A percentile compares a stretch with the other conserved stretches of the same genome.
Conservation (phyloP, 2,329 filamentous ascomycete species). For the Sordariomycetes sp. region DNA sequence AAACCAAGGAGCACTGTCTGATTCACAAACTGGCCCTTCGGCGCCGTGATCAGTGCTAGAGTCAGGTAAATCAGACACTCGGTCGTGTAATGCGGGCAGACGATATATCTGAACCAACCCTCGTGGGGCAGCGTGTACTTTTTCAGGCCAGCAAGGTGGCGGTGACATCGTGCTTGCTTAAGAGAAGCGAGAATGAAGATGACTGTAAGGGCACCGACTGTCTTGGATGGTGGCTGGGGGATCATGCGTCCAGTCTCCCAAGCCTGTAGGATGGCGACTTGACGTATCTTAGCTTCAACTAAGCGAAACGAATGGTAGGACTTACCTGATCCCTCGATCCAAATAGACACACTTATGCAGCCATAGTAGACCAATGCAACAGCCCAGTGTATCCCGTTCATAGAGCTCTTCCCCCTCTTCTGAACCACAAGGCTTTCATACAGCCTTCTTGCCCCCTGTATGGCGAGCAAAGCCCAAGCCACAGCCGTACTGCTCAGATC, state of each 20-base stretch:
- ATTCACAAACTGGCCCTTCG: conserved; percentile 57
- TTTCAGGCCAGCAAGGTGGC: conserved; percentile 57
- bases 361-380: conserved; percentile 73
- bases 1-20: conserved; percentile 61
- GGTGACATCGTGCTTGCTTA: conserved; percentile 67
- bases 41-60: conserved; percentile 67
- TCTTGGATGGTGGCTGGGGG: no score
- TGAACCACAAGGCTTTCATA: conserved; percentile 62
- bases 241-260: no score
- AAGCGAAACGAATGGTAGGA: no score
- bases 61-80: conserved; percentile 79
- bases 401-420: conserved; percentile 56
- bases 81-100: conserved; percentile 87
- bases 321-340: conserved; percentile 74
- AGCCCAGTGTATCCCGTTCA: conserved; percentile 81
- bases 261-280: conserved; percentile 22
- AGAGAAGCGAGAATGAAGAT: conserved; percentile 61
- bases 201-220: conserved; percentile 42
- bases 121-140: conserved; percentile 77
- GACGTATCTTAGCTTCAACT: no score
- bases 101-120: conserved; percentile 59
- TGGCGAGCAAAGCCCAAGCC: conserved; percentile 62
- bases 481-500: conserved; percentile 52
- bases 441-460: conserved; percentile 67
- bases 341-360: conserved; percentile 63